A percentile compares a stretch with the other conserved stretches of the same genome.
phyloP scores from a whole-genome alignment of 2,329 filamentous ascomycete genomes.

The Fusarium agapanthi region DNA sequence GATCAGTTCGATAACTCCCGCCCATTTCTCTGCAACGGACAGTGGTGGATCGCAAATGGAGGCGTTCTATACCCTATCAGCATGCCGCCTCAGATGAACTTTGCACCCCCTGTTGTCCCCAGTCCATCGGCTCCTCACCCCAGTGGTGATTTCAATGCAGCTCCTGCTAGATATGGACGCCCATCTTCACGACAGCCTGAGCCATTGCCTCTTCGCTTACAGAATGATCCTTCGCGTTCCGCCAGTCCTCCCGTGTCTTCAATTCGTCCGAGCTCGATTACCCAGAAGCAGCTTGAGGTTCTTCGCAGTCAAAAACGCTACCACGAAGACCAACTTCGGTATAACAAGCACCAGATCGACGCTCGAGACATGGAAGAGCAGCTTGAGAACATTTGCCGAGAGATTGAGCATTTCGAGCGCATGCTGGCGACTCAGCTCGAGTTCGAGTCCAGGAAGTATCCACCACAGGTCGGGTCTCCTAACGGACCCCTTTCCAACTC shows the following conservation, averaged over 20 bases:
- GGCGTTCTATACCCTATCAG: conserved; percentile 38
- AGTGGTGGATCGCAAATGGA: conserved; percentile 51
- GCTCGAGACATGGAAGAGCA: conserved; percentile 60
- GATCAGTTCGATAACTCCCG: conserved; percentile 58
- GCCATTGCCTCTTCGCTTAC: neutral
- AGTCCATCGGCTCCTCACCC: conserved; percentile 7
- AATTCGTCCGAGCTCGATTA: conserved; percentile 69
- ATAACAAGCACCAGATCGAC: conserved; percentile 71
- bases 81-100: conserved; percentile 32
- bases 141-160: neutral
- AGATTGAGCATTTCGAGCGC: conserved; percentile 61
- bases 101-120: conserved; percentile 40
- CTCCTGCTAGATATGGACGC: conserved; percentile 3
- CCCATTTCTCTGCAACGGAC: conserved; percentile 57
- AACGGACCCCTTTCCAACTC: conserved; percentile 24
- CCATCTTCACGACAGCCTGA: conserved; percentile 4
- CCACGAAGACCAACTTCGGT: conserved; percentile 66
- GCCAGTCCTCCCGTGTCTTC: conserved; percentile 61
- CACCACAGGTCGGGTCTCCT: conserved; percentile 47
- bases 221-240: neutral
- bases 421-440: conserved; percentile 55
- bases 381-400: conserved; percentile 51
- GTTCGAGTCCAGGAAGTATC: conserved; percentile 56
- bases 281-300: conserved; percentile 63
- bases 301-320: conserved; percentile 64